Evolutionary conservation across 176 grass and related monocot genomes (phyloP), one percentile per base, ranked within the genome.

Genomic region (Eremochloa ophiuroides): DNA sequence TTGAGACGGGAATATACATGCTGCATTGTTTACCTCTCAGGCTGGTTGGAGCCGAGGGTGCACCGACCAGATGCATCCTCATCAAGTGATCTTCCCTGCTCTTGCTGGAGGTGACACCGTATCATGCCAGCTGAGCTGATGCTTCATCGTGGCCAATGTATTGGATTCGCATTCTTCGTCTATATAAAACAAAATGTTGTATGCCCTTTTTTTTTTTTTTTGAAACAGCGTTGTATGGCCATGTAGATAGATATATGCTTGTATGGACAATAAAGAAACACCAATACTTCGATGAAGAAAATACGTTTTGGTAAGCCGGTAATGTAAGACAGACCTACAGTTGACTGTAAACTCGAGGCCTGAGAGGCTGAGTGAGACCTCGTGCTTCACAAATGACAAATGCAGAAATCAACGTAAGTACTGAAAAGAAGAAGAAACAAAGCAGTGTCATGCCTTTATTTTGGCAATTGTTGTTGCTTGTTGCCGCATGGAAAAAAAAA

Each of bases 21-120:
- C 65, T 97, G 56, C 89, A 94, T n/a, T 97, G 94, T 87, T 83
- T 97, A 81, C 94, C 91, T 58, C 82, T 94, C 5, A 88, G 89
- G 69, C 66, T 97, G 67, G 78, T 94, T 56, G 89, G 87, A 18
- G 39, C 89, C 0, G 94, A 97, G 75, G 91, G 94, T 62, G 90
- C 91, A 7, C 94, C 94, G 11, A 73, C 88, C 47, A 87, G 94
- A 79, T 97, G 89, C 89, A 97, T 97, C 84, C 91, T 94, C 62
- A 87, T 90, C 53, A 92, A 92, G 84, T 97, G 85, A 90, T 40
- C n/a, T 23, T 66, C 16, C 16, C 43, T 64, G 65, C 23, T 71
- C 73, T 43, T 68, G 83, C 50, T 64, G 39, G 65, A 65, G 64
- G 70, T 25, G 64, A 66, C 20, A 70, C 10, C 16, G 66, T 28